These are phyloP conservation scores for Parsonsia alboflavescens DNA, from an alignment of 257 asterid species.

Conservation along the genomic window DNA sequence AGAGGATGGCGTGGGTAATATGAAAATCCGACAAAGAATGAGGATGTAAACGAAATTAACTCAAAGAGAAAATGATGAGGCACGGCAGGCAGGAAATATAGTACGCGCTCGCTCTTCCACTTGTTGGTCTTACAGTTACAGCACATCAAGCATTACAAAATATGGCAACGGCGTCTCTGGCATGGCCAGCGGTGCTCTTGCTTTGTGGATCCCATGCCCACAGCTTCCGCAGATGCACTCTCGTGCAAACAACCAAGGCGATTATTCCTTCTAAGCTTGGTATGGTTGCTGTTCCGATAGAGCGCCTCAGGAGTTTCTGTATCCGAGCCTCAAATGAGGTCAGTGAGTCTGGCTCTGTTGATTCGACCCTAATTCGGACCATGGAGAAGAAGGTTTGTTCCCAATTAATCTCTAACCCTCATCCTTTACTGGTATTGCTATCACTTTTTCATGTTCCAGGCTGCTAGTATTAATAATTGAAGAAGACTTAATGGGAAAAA, in stretches of 20 bases:
- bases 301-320: conserved; percentile 42
- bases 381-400: conserved; percentile 76
- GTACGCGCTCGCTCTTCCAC: too few relatives aligned
- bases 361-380: conserved; percentile 57
- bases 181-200: neutral
- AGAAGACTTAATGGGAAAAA: too few relatives aligned
- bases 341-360: conserved; percentile 39
- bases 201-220: neutral
- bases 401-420: neutral
- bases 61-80: neutral
- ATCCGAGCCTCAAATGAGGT: conserved; percentile 41
- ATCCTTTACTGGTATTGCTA: neutral
- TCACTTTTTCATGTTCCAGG: too few relatives aligned
- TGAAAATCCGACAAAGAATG: neutral
- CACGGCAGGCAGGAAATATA: too few relatives aligned
- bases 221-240: neutral
- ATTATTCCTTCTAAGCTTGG: conserved; percentile 1
- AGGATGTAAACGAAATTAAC: neutral
- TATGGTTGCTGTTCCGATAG: neutral
- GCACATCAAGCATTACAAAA: neutral
- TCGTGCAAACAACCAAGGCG: neutral
- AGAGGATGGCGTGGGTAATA: neutral
- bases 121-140: neutral
- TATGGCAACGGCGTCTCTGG: neutral
- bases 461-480: too few relatives aligned